phyloP scores from a whole-genome alignment of 2,329 filamentous ascomycete genomes.

The Penicillium sp. region DNA sequence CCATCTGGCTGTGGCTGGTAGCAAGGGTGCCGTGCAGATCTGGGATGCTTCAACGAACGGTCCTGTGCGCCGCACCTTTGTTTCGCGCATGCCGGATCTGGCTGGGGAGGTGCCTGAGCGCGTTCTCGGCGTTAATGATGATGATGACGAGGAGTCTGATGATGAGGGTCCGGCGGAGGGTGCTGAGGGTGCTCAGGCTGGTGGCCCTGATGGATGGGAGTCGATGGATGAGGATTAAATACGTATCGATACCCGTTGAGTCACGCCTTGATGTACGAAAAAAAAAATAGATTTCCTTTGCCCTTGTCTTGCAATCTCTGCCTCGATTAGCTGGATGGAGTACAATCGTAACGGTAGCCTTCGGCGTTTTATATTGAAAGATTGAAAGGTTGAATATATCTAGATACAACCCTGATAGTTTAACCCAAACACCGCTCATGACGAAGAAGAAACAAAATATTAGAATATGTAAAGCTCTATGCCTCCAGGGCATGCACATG shows the following conservation, averaged over 20 bases:
- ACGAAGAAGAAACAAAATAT: neutral
- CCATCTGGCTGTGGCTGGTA: constrained; percentile 88
- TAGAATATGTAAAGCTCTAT: neutral
- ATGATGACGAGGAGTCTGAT: constrained; percentile 70
- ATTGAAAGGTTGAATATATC: too few species aligned
- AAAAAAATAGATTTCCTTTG: constrained; percentile 28
- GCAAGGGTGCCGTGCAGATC: constrained; percentile 87
- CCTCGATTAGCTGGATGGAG: too few species aligned
- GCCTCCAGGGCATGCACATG: constrained; percentile 25
- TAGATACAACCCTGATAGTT: neutral
- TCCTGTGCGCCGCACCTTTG: constrained; percentile 83
- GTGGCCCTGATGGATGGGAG: constrained; percentile 57
- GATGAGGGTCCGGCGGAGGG: constrained; percentile 63
- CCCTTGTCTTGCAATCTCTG: neutral
- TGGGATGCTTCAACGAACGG: constrained; percentile 97
- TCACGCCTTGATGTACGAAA: constrained; percentile 24
- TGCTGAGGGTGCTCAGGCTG: constrained; percentile 53
- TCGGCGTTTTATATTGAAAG: neutral
- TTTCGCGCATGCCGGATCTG: constrained; percentile 65
- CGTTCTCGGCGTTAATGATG: constrained; percentile 72
- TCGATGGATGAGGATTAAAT: constrained; percentile 58
- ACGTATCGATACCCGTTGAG: constrained; percentile 27
- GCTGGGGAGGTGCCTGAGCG: constrained; percentile 72
- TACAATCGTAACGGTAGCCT: too few species aligned
- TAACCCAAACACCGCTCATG: neutral